Evolutionary conservation across 2,329 filamentous ascomycete genomes (phyloP).

Genomic region (Curvularia sp.): DNA sequence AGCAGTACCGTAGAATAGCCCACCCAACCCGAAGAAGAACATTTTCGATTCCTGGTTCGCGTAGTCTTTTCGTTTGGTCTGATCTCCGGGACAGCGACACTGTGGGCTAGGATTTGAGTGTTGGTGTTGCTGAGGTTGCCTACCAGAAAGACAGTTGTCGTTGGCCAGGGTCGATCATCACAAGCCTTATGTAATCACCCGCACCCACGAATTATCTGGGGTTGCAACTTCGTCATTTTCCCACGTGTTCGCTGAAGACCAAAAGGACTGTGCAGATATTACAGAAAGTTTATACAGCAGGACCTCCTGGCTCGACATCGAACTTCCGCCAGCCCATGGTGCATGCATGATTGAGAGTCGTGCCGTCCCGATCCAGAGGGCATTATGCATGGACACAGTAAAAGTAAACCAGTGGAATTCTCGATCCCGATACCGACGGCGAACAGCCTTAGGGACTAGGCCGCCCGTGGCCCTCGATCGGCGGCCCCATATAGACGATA

Average conservation of each 20-base stretch:
- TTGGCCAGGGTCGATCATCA: conserved; percentile 15
- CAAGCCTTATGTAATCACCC: conserved; percentile 13
- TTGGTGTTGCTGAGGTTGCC: conserved; percentile 23
- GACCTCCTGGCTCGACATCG: neutral
- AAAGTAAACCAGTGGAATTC: neutral
- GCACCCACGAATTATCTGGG: neutral
- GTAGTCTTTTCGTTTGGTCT: neutral
- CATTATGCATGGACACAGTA: neutral
- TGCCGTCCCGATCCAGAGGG: neutral
- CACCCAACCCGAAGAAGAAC: conserved; percentile 74
- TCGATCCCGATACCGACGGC: neutral
- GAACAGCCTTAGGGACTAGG: neutral
- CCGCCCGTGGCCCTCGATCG: neutral
- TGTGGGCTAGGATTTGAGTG: neutral
- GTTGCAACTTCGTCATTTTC: neutral
- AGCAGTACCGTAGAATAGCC: conserved; percentile 72
- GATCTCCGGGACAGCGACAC: neutral
- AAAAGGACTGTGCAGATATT: neutral
- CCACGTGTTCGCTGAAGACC: neutral
- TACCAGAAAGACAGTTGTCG: conserved; percentile 33
- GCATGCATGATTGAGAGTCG: neutral
- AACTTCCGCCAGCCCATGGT: neutral
- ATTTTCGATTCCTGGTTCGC: conserved; percentile 52
- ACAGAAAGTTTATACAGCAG: neutral
- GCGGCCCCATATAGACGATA: neutral